A percentile compares a stretch with the other conserved stretches of the same genome.
Conservation (phyloP, 108 stramenopile genomes). For the Nitzschia sp. region DNA sequence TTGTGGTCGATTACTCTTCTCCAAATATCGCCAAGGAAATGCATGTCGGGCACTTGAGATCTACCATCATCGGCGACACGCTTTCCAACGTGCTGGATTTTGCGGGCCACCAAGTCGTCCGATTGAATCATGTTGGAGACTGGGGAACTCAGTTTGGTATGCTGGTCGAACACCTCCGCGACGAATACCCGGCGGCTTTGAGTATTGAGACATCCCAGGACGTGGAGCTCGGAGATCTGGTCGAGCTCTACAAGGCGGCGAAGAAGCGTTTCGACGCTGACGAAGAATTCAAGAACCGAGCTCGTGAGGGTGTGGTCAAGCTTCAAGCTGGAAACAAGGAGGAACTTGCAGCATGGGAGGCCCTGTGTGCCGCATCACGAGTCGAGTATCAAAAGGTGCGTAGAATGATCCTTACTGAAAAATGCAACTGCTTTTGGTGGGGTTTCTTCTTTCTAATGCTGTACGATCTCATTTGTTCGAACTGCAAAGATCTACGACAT, state of each 20-base stretch:
- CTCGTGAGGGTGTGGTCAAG: constrained; percentile 93
- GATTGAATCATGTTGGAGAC: constrained; percentile 98
- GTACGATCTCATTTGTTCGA: no score
- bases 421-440: background rate
- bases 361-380: constrained; percentile 80
- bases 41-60: constrained; percentile 99
- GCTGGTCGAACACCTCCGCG: constrained; percentile 96
- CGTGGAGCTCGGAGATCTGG: constrained; percentile 91
- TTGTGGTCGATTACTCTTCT: constrained; percentile 95
- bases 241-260: constrained; percentile 95
- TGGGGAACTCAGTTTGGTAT: constrained; percentile 99
- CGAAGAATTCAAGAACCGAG: constrained; percentile 87
- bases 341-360: constrained; percentile 90
- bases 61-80: constrained; percentile 98
- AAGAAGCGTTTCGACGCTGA: constrained; percentile 90
- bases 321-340: constrained; percentile 93
- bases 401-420: background rate
- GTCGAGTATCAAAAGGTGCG: constrained; percentile 80
- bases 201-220: constrained; percentile 57
- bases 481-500: constrained; percentile 82
- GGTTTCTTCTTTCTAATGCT: background rate
- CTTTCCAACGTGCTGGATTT: constrained; percentile 91
- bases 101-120: constrained; percentile 88
- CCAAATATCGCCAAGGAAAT: constrained; percentile 99
- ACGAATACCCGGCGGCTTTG: constrained; percentile 92